Conservation (phyloP, 106 monocot genomes). For the Dioscorea zingiberensis region DNA sequence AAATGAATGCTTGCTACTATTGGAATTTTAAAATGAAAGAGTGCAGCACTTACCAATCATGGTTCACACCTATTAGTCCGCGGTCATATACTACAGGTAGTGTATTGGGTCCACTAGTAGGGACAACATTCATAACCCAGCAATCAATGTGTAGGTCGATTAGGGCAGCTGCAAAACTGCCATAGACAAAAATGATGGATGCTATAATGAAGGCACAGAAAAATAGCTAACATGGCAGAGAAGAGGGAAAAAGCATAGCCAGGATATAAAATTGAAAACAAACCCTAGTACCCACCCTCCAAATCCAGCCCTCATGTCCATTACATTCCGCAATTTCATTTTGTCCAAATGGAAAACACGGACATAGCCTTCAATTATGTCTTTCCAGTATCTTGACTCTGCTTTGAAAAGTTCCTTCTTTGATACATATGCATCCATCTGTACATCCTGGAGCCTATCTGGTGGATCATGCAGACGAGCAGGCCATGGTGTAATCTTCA, state of each 20-base stretch:
- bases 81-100: conserved; percentile 92
- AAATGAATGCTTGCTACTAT: neutral
- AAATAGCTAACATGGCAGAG: neutral
- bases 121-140: conserved; percentile 96
- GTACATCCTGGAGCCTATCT: conserved; percentile 55
- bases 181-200: neutral
- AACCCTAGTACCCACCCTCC: conserved; percentile 58
- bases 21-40: neutral
- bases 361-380: conserved; percentile 47
- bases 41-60: conserved; percentile 71
- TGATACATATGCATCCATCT: conserved; percentile 76
- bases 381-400: conserved; percentile 67
- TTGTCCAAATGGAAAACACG: conserved; percentile 55
- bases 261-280: neutral
- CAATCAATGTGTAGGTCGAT: conserved; percentile 53
- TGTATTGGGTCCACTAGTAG: conserved; percentile 68
- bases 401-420: conserved; percentile 77
- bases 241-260: no score
- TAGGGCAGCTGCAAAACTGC: conserved; percentile 87
- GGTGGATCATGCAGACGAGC: conserved; percentile 69
- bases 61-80: conserved; percentile 76
- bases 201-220: neutral
- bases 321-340: conserved; percentile 70
- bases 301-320: conserved; percentile 98
- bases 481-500: conserved; percentile 67